Base-by-base conservation (phyloP, 306 rosid species). In the Morella rubra region DNA sequence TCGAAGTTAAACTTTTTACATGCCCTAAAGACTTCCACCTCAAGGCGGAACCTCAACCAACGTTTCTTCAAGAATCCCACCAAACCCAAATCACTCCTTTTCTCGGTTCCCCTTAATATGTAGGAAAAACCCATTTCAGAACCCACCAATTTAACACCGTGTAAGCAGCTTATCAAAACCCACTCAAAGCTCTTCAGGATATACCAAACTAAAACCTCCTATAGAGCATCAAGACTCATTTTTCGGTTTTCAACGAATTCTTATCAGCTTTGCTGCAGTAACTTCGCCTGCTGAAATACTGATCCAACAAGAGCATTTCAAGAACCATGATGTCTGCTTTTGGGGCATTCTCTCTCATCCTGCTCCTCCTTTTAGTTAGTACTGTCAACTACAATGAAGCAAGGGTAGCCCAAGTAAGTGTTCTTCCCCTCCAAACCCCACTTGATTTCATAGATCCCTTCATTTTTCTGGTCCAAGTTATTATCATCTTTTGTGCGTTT, bases 321-420 rank as follows among this genome's bases (percentile, higher is more conserved):
- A 76, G 77, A 62, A 81, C 80, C 84, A 89, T 81, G 82, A 77
- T 89, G 81, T 80, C 91, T 85, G 73, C 88, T 75, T 79, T 80
- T 82, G 83, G 85, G 76, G 90, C 79, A 67, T 58, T 87, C 71
- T 87, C 89, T 77, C 89, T 96, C 83, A 78, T 91, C 71, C 64
- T 93, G 77, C 69, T 87, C 45, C 83, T 86, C 79, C 69, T 85
- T 86, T 77, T 90, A 75, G 88, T 85, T 71, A 72, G 69, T 41
- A 71, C 20, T 41, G 80, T 81, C 75, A 71, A 59, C 46, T 60
- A 14, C 53, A 73, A 61, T 75, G 86, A 91, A 69, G 87, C 93
- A 11, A 84, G 79, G 75, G 72, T 81, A 73, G 72, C 75, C 83
- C 90, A 72, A 75, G 98, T 92, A 78, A 86, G 97, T 87, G 13